Base-by-base conservation (phyloP, 192 early-diverging fungal species). In the Linnemannia elongata region DNA sequence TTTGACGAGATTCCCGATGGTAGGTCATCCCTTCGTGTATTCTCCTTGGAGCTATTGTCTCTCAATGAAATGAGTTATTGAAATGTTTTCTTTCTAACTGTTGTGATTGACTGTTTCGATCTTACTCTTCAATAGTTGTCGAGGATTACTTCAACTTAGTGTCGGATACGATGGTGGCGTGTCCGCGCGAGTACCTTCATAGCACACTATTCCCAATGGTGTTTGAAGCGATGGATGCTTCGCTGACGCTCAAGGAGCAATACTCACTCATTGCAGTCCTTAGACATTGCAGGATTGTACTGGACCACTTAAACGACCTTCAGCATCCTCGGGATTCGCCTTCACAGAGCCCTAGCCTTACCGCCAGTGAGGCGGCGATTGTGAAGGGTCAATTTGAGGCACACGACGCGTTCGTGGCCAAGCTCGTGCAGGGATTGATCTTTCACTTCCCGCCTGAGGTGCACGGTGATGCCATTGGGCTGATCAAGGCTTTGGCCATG, bases 71-170 rank as follows among this genome's bases (percentile, higher is more conserved):
- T 22, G 35, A 78, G 17, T 69, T 13, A 13, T 71, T 76, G 44
- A 71, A 27, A 1, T 45, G 38, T 24, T 83, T 80, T 45, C 52
- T 70, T 47, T 84, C 44, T 72, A 57, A 76, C 35, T n/a, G 22
- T 30, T 60, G 24, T 71, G 10, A n/a, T 54, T 70, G 55, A 60
- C 41, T 20, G 2, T 41, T 2, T 17, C 8, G 49, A 52, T 18
- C 10, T 22, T 41, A 74, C 45, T 54, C 49, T 69, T 35, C n/a
- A 30, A 12, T 88, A 97, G 96, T 95, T 27, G 81, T 96, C 63
- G 95, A 96, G 85, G 95, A 97, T 69, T 96, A 94, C 84, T 95
- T 95, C 87, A 84, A 91, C 63, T 82, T 96, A 74, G 94, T 27
- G 60, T 82, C 68, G 77, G 89, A 66, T 86, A 91, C 55, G 15